These are phyloP conservation scores for Basidiobolus meristosporus DNA, from an alignment of 371 early-diverging fungal species.

Conservation along the genomic window DNA sequence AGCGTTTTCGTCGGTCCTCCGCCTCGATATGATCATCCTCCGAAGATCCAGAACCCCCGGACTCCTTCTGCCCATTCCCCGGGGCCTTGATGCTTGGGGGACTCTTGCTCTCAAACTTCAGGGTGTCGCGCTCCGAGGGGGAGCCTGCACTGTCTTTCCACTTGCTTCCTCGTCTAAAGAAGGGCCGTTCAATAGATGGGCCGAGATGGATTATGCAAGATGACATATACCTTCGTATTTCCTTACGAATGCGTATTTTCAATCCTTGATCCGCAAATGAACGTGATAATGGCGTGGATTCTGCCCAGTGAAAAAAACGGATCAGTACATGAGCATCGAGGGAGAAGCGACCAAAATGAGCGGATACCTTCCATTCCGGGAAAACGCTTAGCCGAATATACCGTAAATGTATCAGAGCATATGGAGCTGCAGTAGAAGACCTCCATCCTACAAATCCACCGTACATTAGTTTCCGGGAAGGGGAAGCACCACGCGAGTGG, in stretches of 20 bases:
- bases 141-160: not conserved
- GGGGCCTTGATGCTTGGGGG: not conserved
- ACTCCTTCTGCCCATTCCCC: not conserved
- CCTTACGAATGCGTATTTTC: slow-evolving; percentile 77
- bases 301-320: slow-evolving; percentile 9
- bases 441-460: slow-evolving; percentile 19
- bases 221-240: slow-evolving; percentile 11
- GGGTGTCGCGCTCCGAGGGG: too few species aligned
- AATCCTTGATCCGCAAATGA: slow-evolving; percentile 90
- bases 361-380: slow-evolving; percentile 71
- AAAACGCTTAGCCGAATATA: slow-evolving; percentile 82
- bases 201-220: not conserved
- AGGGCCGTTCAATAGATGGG: not conserved
- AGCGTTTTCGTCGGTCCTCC: too few species aligned
- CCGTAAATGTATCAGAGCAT: slow-evolving; percentile 56
- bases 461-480: not conserved
- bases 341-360: not conserved
- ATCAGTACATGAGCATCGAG: not conserved
- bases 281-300: slow-evolving; percentile 72
- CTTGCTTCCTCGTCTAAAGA: not conserved
- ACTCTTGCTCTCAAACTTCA: not conserved
- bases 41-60: too few species aligned
- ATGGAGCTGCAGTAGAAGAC: slow-evolving; percentile 66
- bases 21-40: too few species aligned
- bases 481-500: not conserved